Conservation (phyloP, 371 early-diverging fungal genomes). For the Mortierella sp. region DNA sequence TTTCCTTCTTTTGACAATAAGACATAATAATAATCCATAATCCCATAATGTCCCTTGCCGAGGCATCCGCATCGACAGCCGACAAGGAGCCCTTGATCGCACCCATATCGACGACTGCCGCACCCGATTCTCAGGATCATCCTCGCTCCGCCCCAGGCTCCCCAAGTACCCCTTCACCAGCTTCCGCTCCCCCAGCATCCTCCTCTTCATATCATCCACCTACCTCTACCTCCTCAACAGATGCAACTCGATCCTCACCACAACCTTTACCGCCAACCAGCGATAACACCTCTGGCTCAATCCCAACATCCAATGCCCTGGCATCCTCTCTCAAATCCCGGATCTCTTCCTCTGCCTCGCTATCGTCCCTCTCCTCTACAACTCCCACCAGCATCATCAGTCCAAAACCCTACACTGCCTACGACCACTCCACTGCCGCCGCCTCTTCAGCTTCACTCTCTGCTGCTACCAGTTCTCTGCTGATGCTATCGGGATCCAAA, state of each 20-base stretch:
- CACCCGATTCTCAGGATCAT: conserved; percentile 1
- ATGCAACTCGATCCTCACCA: not conserved
- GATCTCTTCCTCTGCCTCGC: conserved; percentile 21
- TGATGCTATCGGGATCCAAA: conserved; percentile 40
- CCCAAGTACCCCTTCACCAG: conserved; percentile 3
- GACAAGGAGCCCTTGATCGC: conserved; percentile 15
- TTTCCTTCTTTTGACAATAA: not conserved
- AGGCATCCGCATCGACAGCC: conserved; percentile 9
- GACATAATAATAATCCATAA: not conserved
- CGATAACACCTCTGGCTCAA: conserved; percentile 21
- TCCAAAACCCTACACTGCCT: conserved; percentile 19
- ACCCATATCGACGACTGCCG: conserved; percentile 5
- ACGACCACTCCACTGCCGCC: conserved; percentile 17
- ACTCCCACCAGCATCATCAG: conserved; percentile 16
- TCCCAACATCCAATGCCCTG: conserved; percentile 34
- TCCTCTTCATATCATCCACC: conserved; percentile 12
- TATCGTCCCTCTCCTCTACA: conserved; percentile 26
- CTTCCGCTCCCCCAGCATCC: conserved; percentile 11
- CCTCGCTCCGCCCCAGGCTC: conserved; percentile 11
- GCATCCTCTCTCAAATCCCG: conserved; percentile 33
- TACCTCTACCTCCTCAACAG: not conserved
- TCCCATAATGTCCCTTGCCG: conserved; percentile 35
- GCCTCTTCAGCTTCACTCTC: conserved; percentile 20
- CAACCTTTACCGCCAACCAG: not conserved
- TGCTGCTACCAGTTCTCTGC: conserved; percentile 37